Conservation (phyloP, 1,139 yeast species). For the Hyphopichia buzzinii region DNA sequence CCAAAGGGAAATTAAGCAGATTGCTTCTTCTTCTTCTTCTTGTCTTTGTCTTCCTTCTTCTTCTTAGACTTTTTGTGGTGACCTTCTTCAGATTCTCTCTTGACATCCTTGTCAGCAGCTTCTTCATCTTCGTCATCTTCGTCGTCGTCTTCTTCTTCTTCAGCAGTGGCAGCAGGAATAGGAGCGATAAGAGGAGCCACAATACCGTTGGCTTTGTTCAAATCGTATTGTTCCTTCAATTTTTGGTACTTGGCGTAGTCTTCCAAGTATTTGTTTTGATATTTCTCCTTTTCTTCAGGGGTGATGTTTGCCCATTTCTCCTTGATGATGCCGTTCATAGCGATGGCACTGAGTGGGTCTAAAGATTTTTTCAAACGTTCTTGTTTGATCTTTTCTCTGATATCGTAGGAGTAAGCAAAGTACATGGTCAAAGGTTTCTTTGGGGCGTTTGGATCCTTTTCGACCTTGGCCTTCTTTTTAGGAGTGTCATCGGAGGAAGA, state of each 20-base stretch:
- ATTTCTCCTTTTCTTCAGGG: constrained; percentile 65
- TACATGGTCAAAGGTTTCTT: constrained; percentile 74
- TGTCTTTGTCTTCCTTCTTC: constrained; percentile 14
- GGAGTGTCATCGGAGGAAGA: constrained; percentile 11
- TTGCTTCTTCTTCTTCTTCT: constrained; percentile 3
- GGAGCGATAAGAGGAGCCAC: constrained; percentile 9
- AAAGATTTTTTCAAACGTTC: constrained; percentile 60
- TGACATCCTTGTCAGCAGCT: constrained; percentile 3
- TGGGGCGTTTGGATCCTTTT: constrained; percentile 59
- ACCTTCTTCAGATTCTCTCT: constrained; percentile 8
- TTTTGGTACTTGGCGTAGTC: constrained; percentile 64
- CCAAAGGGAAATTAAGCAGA: background rate
- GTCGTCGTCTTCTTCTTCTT: constrained; percentile 7
- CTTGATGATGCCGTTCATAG: constrained; percentile 75
- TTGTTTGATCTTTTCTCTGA: constrained; percentile 61
- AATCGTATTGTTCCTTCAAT: constrained; percentile 62
- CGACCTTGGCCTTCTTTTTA: constrained; percentile 50
- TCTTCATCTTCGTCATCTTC: constrained; percentile 2
- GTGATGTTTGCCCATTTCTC: constrained; percentile 72
- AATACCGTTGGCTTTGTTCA: constrained; percentile 34
- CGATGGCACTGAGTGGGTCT: constrained; percentile 67
- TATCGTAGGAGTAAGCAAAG: constrained; percentile 70
- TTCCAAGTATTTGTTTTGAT: constrained; percentile 71
- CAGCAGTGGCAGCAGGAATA: constrained; percentile 14
- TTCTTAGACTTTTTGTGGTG: constrained; percentile 24